Conservation (phyloP, 306 rosid genomes). For the Begonia loranthoides region DNA sequence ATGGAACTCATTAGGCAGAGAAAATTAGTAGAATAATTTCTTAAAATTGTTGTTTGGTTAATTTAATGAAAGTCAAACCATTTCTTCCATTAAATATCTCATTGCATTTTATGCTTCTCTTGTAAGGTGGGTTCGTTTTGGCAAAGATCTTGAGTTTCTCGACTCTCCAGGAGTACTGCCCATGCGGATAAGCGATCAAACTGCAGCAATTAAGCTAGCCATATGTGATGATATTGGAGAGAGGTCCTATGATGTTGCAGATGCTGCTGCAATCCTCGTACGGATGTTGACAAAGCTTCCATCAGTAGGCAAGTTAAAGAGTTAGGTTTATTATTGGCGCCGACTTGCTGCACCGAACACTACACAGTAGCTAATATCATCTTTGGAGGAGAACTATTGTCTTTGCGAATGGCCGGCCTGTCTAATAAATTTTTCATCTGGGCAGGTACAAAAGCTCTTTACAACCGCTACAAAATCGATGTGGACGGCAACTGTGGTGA, state of each 20-base stretch:
- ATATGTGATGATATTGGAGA: slow-evolving; percentile 97
- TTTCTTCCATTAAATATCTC: no score
- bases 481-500: slow-evolving; percentile 47
- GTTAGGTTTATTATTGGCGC: background rate
- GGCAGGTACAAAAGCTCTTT: slow-evolving; percentile 48
- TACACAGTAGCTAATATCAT: background rate
- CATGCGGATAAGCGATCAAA: slow-evolving; percentile 87
- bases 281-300: slow-evolving; percentile 80
- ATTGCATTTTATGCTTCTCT: slow-evolving; percentile 1
- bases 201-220: slow-evolving; percentile 92
- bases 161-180: slow-evolving; percentile 88
- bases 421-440: slow-evolving; percentile 1
- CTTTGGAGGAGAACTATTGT: background rate
- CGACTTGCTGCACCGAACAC: background rate
- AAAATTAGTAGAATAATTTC: no score
- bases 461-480: slow-evolving; percentile 65
- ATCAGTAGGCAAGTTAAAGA: slow-evolving; percentile 37
- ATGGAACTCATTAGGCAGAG: no score
- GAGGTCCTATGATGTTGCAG: slow-evolving; percentile 63
- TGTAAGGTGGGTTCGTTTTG: slow-evolving; percentile 85
- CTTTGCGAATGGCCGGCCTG: no score
- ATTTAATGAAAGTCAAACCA: no score
- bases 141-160: slow-evolving; percentile 80
- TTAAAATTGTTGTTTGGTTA: no score
- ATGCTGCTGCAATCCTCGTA: slow-evolving; percentile 82